Base-by-base conservation (phyloP, 768 basidiomycete species). In the Austroboletus eburneus region DNA sequence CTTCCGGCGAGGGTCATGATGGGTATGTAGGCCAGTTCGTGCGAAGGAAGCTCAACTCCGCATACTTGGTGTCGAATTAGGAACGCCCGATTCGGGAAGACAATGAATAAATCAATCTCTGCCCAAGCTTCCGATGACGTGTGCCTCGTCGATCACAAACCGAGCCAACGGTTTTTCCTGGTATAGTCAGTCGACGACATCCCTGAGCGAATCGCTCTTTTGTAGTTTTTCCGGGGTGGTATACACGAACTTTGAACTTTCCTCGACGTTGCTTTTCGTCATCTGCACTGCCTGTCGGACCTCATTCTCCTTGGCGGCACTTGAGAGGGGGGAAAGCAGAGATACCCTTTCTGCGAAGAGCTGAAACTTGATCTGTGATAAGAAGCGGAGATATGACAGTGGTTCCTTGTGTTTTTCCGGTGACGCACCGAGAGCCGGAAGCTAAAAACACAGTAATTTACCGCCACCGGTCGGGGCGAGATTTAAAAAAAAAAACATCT, bases 1-100 rank as follows among this genome's bases (percentile, higher is more conserved):
- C 95, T 99, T 7, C 93, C 96, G 0, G 96, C 98, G 38, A 98
- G 75, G 0, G 96, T 96, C 81, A 97, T 96, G 57, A 98, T 87
- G 0, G 96, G 95, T 0, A 92, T 76, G 7, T 75, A 0, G 90
- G 88, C 69, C 80, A 97, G 14, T 79, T 78, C 13, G 75, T 70
- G 37, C 93, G 85, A 29, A 97, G 75, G 25, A 72, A 64, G 13
- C 78, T 78, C 32, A 97, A 70, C 23, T 73, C 69, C 44, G 78
- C 75, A 62, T 91, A 91, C 87, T 95, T n/a, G 49, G 47, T 22
- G 35, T 14, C 24, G 25, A 42, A 4, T 34, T 37, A 9, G 24
- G n/a, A n/a, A 45, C 13, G 18, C 22, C 10, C 29, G 38, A 63
- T 83, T 55, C 67, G 88, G 87, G 21, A 86, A 79, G n/a, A 80